Conservation (phyloP, 805 yeast genomes). For the Wickerhamomyces chambardii region DNA sequence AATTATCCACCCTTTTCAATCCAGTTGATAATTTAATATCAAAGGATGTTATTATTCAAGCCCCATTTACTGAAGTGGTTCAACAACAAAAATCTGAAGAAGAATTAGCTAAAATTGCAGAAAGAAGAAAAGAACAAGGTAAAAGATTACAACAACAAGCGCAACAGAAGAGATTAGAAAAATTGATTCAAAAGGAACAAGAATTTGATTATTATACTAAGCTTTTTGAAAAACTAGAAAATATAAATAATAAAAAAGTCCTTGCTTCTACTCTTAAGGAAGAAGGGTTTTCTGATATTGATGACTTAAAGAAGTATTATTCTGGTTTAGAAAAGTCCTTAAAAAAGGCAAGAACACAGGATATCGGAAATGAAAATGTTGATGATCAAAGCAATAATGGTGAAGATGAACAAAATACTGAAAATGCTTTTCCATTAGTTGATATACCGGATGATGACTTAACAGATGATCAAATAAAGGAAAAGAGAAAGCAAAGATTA, state of each 20-base stretch:
- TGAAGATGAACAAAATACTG: constrained; percentile 15
- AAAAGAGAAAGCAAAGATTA: constrained; percentile 76
- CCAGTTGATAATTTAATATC: constrained; percentile 44
- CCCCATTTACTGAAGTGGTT: constrained; percentile 61
- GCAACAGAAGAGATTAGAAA: constrained; percentile 72
- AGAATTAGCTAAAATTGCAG: constrained; percentile 69
- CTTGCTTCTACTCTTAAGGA: constrained; percentile 45
- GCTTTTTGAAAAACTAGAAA: constrained; percentile 42
- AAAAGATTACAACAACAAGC: constrained; percentile 90
- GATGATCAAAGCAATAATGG: constrained; percentile 15
- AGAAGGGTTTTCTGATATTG: constrained; percentile 74
- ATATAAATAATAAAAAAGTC: constrained; percentile 38
- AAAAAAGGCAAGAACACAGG: constrained; percentile 56
- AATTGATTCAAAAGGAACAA: constrained; percentile 68
- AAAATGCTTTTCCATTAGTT: constrained; percentile 61
- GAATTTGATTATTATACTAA: constrained; percentile 66
- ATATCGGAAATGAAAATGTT: constrained; percentile 47
- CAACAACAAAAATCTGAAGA: constrained; percentile 75
- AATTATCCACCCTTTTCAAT: constrained; percentile 46
- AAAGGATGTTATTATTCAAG: constrained; percentile 74
- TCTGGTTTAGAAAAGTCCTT: constrained; percentile 57
- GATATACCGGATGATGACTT: constrained; percentile 82
- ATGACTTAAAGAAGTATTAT: constrained; percentile 61
- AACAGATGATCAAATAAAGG: constrained; percentile 71
- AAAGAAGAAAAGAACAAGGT: constrained; percentile 78